Evolutionary conservation across 495 filamentous ascomycete genomes (phyloP).

Genomic region (Evernia prunastri): DNA sequence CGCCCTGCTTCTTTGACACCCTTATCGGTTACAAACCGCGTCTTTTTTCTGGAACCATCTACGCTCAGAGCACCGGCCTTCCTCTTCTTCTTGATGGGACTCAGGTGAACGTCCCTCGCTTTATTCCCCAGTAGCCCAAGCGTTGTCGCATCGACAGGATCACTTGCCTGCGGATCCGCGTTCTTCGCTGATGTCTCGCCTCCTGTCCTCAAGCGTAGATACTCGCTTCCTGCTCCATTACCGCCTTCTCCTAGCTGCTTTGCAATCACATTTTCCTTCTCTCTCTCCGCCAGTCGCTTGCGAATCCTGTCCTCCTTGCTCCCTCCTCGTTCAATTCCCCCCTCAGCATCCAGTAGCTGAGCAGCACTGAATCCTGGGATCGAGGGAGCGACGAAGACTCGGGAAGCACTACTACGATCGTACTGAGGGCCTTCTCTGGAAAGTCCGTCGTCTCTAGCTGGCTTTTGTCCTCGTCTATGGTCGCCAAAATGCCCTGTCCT

Average conservation of each 20-base stretch:
- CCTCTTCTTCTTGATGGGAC: constrained; percentile 64
- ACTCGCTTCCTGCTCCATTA: constrained; percentile 66
- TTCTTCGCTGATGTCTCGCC: constrained; percentile 5
- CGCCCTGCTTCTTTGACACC: constrained; percentile 70
- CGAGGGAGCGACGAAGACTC: constrained; percentile 48
- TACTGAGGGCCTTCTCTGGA: constrained; percentile 48
- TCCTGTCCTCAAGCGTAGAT: constrained; percentile 50
- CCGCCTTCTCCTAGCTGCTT: constrained; percentile 59
- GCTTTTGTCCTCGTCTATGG: constrained; percentile 32
- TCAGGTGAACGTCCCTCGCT: constrained; percentile 56
- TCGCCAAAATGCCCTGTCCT: constrained; percentile 44
- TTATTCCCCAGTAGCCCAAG: constrained; percentile 53
- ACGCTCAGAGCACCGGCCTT: constrained; percentile 33
- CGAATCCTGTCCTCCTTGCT: constrained; percentile 62
- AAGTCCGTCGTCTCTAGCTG: constrained; percentile 30
- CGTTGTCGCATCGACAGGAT: constrained; percentile 37
- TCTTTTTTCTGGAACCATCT: constrained; percentile 58
- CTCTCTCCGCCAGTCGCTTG: constrained; percentile 59
- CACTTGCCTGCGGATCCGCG: constrained; percentile 10
- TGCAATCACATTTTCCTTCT: constrained; percentile 77
- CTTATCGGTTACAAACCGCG: constrained; percentile 69
- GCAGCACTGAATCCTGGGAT: constrained; percentile 46
- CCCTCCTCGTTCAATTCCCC: constrained; percentile 44
- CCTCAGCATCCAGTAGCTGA: constrained; percentile 61
- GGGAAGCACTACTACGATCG: constrained; percentile 51